These are phyloP conservation scores for Stagonosporopsis cucurbitacearum DNA, from an alignment of 2,329 filamentous ascomycete species.

Conservation along the genomic window DNA sequence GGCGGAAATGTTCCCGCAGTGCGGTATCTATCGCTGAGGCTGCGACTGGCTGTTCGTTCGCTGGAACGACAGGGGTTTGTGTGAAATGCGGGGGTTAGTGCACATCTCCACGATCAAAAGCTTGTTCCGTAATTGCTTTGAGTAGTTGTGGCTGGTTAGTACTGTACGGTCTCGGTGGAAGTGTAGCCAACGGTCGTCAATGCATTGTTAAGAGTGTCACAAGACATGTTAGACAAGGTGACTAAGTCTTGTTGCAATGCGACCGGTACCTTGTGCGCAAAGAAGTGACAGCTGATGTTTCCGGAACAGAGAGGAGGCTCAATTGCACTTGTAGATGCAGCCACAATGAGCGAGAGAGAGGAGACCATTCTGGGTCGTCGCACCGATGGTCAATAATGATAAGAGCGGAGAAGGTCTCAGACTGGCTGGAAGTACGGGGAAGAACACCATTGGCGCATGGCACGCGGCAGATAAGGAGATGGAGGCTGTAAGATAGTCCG, in stretches of 20 bases:
- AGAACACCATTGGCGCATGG: neutral
- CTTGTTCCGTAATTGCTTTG: neutral
- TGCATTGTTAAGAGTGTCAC: neutral
- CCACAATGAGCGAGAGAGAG: neutral
- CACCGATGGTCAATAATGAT: neutral
- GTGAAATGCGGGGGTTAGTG: slow-evolving; percentile 17
- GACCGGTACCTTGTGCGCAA: neutral
- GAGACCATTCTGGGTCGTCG: neutral
- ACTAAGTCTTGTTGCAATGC: neutral
- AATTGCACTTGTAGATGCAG: slow-evolving; percentile 1
- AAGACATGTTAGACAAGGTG: no score
- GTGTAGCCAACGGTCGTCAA: neutral
- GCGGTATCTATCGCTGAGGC: neutral
- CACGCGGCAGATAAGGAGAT: slow-evolving; percentile 12
- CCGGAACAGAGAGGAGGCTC: neutral
- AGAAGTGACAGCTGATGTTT: neutral
- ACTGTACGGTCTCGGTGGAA: neutral
- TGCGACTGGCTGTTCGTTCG: neutral
- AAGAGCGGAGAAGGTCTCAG: slow-evolving; percentile 4
- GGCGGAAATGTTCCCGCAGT: slow-evolving; percentile 13
- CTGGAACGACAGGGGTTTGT: neutral
- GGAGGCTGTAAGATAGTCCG: slow-evolving; percentile 7
- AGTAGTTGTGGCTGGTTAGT: neutral
- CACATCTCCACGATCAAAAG: neutral
- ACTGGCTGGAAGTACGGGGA: neutral